These are phyloP conservation scores for Cladosporium sp. DNA, from an alignment of 2,329 filamentous ascomycete genomes.

Conservation along the genomic window DNA sequence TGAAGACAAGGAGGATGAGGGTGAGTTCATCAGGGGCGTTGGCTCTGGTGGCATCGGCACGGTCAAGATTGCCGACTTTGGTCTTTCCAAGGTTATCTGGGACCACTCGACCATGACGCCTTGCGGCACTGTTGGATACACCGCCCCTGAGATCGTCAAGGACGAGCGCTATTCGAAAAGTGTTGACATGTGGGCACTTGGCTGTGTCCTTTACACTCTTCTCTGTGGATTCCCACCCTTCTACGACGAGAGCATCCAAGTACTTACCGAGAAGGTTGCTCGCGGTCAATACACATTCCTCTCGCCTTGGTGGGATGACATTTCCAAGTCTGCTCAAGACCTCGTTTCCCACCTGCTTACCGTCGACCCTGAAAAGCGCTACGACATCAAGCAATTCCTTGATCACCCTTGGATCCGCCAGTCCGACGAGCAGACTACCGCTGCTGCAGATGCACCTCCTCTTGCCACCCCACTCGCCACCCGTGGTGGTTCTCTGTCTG, in stretches of 20 bases:
- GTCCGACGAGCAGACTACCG: constrained; percentile 65
- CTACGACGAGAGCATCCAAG: constrained; percentile 96
- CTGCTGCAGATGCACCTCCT: constrained; percentile 68
- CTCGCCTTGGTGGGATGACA: constrained; percentile 99
- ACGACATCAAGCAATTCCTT: constrained; percentile 89
- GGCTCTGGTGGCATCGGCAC: constrained; percentile 87
- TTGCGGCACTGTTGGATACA: constrained; percentile 98
- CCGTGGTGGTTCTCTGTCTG: constrained; percentile 54
- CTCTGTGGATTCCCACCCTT: constrained; percentile 98
- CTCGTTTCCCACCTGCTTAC: constrained; percentile 90
- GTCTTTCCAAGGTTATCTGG: constrained; percentile 97
- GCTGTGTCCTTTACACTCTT: constrained; percentile 93
- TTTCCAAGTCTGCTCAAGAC: constrained; percentile 91
- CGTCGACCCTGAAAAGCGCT: constrained; percentile 92
- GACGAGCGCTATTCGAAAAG: constrained; percentile 98
- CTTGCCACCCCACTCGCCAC: constrained; percentile 64
- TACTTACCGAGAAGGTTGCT: constrained; percentile 95
- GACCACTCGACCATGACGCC: constrained; percentile 98
- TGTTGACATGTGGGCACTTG: constrained; percentile 98
- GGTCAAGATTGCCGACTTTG: constrained; percentile 98
- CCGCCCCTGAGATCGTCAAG: constrained; percentile 97
- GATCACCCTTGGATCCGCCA: constrained; percentile 89
- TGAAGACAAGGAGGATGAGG: constrained; percentile 96
- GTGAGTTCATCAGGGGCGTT: constrained; percentile 79
- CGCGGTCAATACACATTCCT: constrained; percentile 96